Conservation (phyloP, 768 basidiomycete species). For the Postia placenta region DNA sequence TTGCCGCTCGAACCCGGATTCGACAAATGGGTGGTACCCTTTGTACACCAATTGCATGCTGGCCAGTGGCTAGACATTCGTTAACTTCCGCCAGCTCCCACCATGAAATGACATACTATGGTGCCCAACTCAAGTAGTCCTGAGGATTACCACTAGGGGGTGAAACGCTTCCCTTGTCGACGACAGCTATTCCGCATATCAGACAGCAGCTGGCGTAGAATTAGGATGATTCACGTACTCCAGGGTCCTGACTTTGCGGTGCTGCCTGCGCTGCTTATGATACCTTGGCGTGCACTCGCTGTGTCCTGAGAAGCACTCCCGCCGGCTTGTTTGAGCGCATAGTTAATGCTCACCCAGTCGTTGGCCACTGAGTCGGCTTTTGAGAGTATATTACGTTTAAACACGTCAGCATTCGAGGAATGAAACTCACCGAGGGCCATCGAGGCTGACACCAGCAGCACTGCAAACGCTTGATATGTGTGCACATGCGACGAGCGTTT, state of each 20-base stretch:
- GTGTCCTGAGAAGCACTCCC: conserved; percentile 22
- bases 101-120: conserved; percentile 38
- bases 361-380: conserved; percentile 35
- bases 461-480: too few relatives aligned
- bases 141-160: conserved; percentile 34
- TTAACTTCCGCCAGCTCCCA: not conserved
- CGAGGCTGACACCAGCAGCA: conserved; percentile 2
- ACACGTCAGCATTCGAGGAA: not conserved
- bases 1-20: conserved; percentile 8
- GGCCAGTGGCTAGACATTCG: conserved; percentile 42
- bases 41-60: conserved; percentile 44
- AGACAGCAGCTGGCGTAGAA: not conserved
- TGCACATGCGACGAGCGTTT: too few relatives aligned
- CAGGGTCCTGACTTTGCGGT: conserved; percentile 34
- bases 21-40: conserved; percentile 20
- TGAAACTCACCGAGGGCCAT: conserved; percentile 8
- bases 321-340: conserved; percentile 27
- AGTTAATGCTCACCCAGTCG: conserved; percentile 46
- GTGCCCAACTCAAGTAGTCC: conserved; percentile 55
- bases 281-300: conserved; percentile 26
- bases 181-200: conserved; percentile 29
- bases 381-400: not conserved
- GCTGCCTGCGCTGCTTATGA: conserved; percentile 31
- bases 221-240: conserved; percentile 22
- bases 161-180: conserved; percentile 23